A percentile compares a stretch with the other conserved stretches of the same genome.
phyloP scores from a whole-genome alignment of 352 stramenopile species.

The Halophytophthora batemanensis region DNA sequence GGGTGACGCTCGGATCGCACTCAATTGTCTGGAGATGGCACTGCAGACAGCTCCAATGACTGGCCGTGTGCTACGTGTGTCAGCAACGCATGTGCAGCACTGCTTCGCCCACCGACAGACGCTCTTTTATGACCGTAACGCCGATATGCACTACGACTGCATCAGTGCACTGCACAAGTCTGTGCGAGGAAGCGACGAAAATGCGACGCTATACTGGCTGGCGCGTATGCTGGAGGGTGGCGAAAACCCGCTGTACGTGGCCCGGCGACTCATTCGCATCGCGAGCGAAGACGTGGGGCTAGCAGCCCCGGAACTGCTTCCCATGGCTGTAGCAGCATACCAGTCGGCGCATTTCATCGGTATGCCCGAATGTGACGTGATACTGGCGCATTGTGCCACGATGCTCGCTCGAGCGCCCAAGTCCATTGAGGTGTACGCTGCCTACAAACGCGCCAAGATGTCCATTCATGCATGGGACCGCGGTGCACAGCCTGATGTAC shows the following conservation, averaged over 20 bases:
- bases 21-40: slow-evolving; percentile 84
- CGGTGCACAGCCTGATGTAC: slow-evolving; percentile 65
- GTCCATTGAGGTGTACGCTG: slow-evolving; percentile 79
- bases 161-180: slow-evolving; percentile 88
- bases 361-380: slow-evolving; percentile 86
- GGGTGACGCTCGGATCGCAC: slow-evolving; percentile 72
- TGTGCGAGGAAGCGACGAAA: slow-evolving; percentile 77
- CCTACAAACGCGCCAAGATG: slow-evolving; percentile 78
- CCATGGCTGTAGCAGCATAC: slow-evolving; percentile 66
- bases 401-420: slow-evolving; percentile 81
- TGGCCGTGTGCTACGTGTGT: slow-evolving; percentile 35
- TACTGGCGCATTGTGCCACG: slow-evolving; percentile 74
- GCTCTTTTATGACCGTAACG: slow-evolving; percentile 82
- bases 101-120: slow-evolving; percentile 73
- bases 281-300: slow-evolving; percentile 84
- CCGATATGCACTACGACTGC: slow-evolving; percentile 84
- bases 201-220: slow-evolving; percentile 83
- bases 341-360: slow-evolving; percentile 74
- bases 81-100: slow-evolving; percentile 58
- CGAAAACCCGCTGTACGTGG: slow-evolving; percentile 82
- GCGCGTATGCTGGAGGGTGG: slow-evolving; percentile 84
- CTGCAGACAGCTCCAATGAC: slow-evolving; percentile 44
- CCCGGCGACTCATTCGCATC: slow-evolving; percentile 77
- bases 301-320: slow-evolving; percentile 60
- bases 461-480: slow-evolving; percentile 51